Base-by-base conservation (phyloP, 805 yeast species). In the Ogataea parapolymorpha region DNA sequence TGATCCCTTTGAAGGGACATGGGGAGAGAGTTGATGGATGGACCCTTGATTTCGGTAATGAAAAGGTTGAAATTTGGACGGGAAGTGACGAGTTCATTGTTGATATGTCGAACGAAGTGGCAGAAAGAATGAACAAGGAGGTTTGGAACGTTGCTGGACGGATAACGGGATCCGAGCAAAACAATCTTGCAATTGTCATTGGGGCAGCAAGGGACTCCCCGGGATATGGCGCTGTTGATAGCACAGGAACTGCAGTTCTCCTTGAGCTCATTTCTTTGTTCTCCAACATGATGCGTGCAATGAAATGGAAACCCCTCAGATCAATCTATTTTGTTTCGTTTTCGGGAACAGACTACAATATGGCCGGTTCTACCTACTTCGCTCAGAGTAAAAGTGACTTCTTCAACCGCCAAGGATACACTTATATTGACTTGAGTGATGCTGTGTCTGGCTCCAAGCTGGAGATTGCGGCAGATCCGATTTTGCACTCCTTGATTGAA, bases 361-460 rank as follows among this genome's bases (percentile, higher is more conserved):
- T 72, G 50, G 95, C 93, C 0, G 98, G 98, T 0, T 72, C 86
- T n/a, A 72, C 89, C 0, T 91, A 84, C 54, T 80, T 90, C 74
- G 70, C 82, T 6, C 85, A 83, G 50, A 65, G 70, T 26, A 72
- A 74, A 42, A 59, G 66, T n/a, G 72, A 74, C 17, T 72, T 70
- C 28, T 63, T 88, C 20, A 66, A 70, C 39, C 71, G 75, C 34
- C 82, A 82, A 48, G 82, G 84, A 0, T 80, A 76, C 53, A 71
- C 86, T 0, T 83, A 85, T 50, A 72, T 90, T 43, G 95, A 90
- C 54, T 67, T 90, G 25, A 76, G 81, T 44, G 88, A 81, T 59
- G 74, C 78, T 1, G 72, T 82, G 14, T 65, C 79, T 2, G 59
- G 83, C 2, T 71, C 74, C 32, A 58, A 67, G 0, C 57, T 90